These are phyloP conservation scores for Ustilago bromivora DNA, from an alignment of 1,284 basidiomycete species.

Conservation along the genomic window DNA sequence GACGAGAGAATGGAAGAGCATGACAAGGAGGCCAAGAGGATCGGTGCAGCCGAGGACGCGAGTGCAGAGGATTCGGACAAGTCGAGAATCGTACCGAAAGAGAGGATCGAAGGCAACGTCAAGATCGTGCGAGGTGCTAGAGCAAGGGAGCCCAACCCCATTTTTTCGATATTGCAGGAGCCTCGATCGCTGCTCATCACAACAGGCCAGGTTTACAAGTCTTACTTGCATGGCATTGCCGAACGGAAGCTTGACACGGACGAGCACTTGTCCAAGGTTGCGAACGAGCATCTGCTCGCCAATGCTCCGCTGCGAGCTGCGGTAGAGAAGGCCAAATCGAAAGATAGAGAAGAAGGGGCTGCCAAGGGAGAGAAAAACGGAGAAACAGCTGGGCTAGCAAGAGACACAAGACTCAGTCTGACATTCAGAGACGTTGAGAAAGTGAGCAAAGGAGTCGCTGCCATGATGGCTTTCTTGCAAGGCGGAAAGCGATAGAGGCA, in stretches of 20 bases:
- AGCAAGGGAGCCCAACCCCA: conserved; percentile 56
- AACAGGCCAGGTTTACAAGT: conserved; percentile 58
- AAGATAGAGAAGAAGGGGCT: conserved; percentile 60
- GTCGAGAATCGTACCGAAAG: conserved; percentile 38
- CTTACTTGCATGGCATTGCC: conserved; percentile 71
- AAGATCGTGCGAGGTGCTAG: conserved; percentile 52
- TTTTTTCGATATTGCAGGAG: conserved; percentile 65
- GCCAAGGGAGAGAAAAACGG: conserved; percentile 67
- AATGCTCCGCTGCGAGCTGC: conserved; percentile 28
- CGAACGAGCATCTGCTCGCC: conserved; percentile 41
- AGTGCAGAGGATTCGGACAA: not conserved
- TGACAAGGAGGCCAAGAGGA: conserved; percentile 18
- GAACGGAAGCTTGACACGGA: conserved; percentile 69
- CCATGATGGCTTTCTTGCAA: conserved; percentile 49
- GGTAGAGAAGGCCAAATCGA: conserved; percentile 22
- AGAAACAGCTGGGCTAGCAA: conserved; percentile 70
- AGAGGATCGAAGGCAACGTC: conserved; percentile 47
- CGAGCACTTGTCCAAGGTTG: conserved; percentile 40
- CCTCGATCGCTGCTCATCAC: conserved; percentile 66
- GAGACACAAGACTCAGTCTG: conserved; percentile 80
- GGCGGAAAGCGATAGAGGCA: conserved; percentile 28
- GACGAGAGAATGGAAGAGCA: conserved; percentile 39
- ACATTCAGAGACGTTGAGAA: conserved; percentile 83
- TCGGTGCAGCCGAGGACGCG: not conserved
- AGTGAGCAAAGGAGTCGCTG: conserved; percentile 60